Conservation (phyloP, 2,329 filamentous ascomycete species). For the Hypomyces rosellus region DNA sequence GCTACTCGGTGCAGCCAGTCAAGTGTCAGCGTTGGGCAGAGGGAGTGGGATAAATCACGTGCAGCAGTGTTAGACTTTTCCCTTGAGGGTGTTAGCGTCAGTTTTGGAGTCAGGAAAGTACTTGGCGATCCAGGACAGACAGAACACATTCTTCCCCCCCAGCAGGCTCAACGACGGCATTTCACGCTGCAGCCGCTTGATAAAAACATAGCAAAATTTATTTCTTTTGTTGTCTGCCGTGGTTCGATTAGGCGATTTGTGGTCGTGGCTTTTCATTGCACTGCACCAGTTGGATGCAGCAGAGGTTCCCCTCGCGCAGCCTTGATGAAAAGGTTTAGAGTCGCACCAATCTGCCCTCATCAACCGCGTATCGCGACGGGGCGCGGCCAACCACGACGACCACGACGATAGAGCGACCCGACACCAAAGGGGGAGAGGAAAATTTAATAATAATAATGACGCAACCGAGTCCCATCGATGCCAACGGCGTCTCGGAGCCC, state of each 20-base stretch:
- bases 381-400: slow-evolving; percentile 25
- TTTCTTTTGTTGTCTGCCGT: slow-evolving; percentile 11
- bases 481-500: slow-evolving; percentile 37
- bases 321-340: slow-evolving; percentile 33
- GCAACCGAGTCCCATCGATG: slow-evolving; percentile 32
- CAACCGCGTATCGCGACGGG: slow-evolving; percentile 36
- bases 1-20: slow-evolving; percentile 1
- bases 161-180: slow-evolving; percentile 24
- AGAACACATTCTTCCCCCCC: slow-evolving; percentile 32
- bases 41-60: slow-evolving; percentile 24
- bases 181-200: slow-evolving; percentile 21
- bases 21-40: neutral
- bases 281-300: slow-evolving; percentile 27
- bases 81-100: slow-evolving; percentile 24
- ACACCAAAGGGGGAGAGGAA: slow-evolving; percentile 11
- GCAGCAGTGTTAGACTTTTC: slow-evolving; percentile 24
- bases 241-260: slow-evolving; percentile 14
- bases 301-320: slow-evolving; percentile 25
- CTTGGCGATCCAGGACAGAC: slow-evolving; percentile 27
- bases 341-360: slow-evolving; percentile 34
- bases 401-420: slow-evolving; percentile 15
- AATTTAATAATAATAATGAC: slow-evolving; percentile 28
- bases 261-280: slow-evolving; percentile 22
- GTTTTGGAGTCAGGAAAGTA: slow-evolving; percentile 14
- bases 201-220: slow-evolving; percentile 17